These are phyloP conservation scores for Begonia fuchsioides DNA, from an alignment of 306 rosid species.

Conservation along the genomic window DNA sequence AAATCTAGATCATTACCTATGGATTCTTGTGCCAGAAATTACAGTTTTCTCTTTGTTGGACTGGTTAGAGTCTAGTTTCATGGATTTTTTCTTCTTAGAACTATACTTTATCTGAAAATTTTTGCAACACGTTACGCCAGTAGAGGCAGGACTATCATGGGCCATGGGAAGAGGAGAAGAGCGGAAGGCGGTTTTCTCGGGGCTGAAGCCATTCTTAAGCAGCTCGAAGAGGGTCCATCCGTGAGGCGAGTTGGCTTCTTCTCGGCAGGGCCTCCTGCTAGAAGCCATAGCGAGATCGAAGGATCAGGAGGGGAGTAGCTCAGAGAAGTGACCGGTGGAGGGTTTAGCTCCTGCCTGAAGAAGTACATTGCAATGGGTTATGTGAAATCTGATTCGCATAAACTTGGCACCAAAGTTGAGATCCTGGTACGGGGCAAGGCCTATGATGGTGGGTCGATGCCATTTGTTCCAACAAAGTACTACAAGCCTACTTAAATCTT, in stretches of 20 bases:
- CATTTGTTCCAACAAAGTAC: slow-evolving; percentile 90
- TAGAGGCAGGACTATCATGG: slow-evolving; percentile 98
- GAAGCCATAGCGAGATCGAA: slow-evolving; percentile 92
- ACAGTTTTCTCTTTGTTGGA: too few relatives aligned
- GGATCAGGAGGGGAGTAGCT: slow-evolving; percentile 64
- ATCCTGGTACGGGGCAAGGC: slow-evolving; percentile 70
- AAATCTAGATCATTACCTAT: too few relatives aligned
- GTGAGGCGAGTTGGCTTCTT: slow-evolving; percentile 84
- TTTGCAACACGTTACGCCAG: slow-evolving; percentile 82
- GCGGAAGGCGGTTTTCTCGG: slow-evolving; percentile 99
- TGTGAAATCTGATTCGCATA: slow-evolving; percentile 93
- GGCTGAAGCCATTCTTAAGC: slow-evolving; percentile 73
- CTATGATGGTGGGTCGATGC: slow-evolving; percentile 87
- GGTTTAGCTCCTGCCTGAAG: slow-evolving; percentile 94
- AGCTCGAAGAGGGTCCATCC: slow-evolving; percentile 59
- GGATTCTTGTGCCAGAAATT: too few relatives aligned
- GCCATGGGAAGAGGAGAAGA: slow-evolving; percentile 94
- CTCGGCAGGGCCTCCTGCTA: slow-evolving; percentile 90
- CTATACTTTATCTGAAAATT: slow-evolving; percentile 77
- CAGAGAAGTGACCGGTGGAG: slow-evolving; percentile 95
- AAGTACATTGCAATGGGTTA: slow-evolving; percentile 96
- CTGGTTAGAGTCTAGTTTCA: too few relatives aligned
- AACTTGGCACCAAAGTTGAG: slow-evolving; percentile 86
- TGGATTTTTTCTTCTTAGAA: too few relatives aligned
- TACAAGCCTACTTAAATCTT: slow-evolving; percentile 56